Base-by-base conservation (phyloP, 768 basidiomycete genomes). In the Auricularia sp. region DNA sequence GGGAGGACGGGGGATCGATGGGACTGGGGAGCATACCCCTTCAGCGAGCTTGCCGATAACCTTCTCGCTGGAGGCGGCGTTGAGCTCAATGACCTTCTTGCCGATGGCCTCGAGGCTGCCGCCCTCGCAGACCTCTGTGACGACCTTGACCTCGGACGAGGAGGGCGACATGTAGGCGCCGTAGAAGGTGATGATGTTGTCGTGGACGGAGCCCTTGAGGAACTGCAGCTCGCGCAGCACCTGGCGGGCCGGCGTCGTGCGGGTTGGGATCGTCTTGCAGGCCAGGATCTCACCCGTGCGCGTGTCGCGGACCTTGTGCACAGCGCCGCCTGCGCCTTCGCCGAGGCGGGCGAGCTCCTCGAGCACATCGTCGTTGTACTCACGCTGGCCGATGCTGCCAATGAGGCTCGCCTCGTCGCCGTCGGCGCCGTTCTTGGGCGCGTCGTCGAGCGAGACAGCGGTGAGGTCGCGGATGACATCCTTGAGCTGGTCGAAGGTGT, bases 271-370 rank as follows among this genome's bases (percentile, higher is more conserved):
- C 8, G 92, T 90, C 80, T 99, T 99, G 71, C 94, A 86, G 3
- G 97, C 97, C 84, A 97, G 87, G 70, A 94, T 82, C 73, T 80
- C 78, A 39, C 84, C 85, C 1, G 86, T 91, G 63, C 88, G 87
- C 71, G 81, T 87, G 74, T 97, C 92, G 73, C 80, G 84, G 59
- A 98, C 95, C 76, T 93, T 94, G 74, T 96, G 87, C 11, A 99
- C 97, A 7, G 93, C 94, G 58, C 97, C 97, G 58, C 95, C 94
- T 64, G 94, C 93, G 51, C 97, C 97, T 71, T 98, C 94, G 21
- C 97, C 97, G 2, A 99, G 79, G 63, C 91, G 84, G 14, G 78
- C 74, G 8, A 93, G 67, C 68, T 91, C 89, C 68, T 93, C 89
- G 64, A 98, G 80, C 64, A 85, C 72, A 64, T 84, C 83, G 72